Conservation (phyloP, 371 early-diverging fungal species). For the Mucor irregularis region DNA sequence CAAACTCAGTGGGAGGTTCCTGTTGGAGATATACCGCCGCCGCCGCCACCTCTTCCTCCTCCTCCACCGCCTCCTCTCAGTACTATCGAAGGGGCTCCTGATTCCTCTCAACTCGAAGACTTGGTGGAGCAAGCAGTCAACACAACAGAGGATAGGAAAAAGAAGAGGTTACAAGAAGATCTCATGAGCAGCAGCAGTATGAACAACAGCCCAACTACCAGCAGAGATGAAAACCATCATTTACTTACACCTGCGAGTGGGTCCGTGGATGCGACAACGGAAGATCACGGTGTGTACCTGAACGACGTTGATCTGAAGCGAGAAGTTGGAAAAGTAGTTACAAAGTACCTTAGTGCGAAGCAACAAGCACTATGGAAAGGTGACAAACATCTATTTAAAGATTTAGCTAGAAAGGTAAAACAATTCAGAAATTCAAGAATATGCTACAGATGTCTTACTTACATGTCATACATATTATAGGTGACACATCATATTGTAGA, state of each 20-base stretch:
- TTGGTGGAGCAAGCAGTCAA: constrained; percentile 27
- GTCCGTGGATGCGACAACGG: constrained; percentile 3
- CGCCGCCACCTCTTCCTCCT: background rate
- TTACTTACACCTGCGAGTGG: constrained; percentile 15
- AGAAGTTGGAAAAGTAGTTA: constrained; percentile 47
- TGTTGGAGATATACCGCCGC: constrained; percentile 9
- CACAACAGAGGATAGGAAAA: constrained; percentile 16
- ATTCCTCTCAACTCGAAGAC: constrained; percentile 18
- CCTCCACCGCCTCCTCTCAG: background rate
- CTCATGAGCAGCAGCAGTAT: background rate
- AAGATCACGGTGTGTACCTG: constrained; percentile 5
- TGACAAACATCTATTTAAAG: constrained; percentile 52
- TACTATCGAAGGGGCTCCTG: constrained; percentile 20
- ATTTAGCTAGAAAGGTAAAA: constrained; percentile 48
- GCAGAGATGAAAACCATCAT: constrained; percentile 8
- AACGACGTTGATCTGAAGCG: constrained; percentile 45
- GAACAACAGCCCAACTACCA: background rate
- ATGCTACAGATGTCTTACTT: background rate
- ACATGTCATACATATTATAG: constrained; percentile 12
- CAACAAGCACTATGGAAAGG: constrained; percentile 40
- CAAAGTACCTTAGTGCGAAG: constrained; percentile 37
- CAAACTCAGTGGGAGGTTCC: constrained; percentile 52
- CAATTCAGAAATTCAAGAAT: background rate
- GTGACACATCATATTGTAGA: constrained; percentile 54
- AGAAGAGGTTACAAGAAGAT: background rate